Evolutionary conservation across 2,329 filamentous ascomycete species (phyloP).

Genomic region (Reticulascus tulasneorum): DNA sequence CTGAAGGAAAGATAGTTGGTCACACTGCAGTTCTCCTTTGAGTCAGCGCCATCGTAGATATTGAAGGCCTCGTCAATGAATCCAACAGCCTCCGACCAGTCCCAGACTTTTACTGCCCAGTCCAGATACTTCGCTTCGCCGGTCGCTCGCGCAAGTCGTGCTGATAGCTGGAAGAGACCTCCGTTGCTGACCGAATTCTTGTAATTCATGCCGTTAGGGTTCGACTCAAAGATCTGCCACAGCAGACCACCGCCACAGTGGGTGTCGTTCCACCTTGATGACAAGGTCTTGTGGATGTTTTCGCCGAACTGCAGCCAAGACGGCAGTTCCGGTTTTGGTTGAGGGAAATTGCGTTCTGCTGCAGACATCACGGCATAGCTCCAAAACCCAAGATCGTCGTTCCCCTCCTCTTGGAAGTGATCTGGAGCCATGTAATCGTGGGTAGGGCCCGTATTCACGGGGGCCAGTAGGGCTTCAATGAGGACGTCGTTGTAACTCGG

Average conservation of each 20-base stretch:
- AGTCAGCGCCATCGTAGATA: constrained; percentile 61
- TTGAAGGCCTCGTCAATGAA: constrained; percentile 52
- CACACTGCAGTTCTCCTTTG: constrained; percentile 47
- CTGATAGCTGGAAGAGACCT: constrained; percentile 77
- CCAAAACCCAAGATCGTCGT: constrained; percentile 76
- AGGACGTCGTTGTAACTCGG: constrained; percentile 56
- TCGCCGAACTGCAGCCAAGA: constrained; percentile 63
- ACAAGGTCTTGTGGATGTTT: constrained; percentile 71
- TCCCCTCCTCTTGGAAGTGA: constrained; percentile 60
- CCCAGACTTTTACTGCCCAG: constrained; percentile 64
- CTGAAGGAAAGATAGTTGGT: constrained; percentile 57
- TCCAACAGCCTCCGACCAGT: constrained; percentile 57
- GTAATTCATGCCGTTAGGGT: constrained; percentile 72
- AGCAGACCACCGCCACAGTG: constrained; percentile 68
- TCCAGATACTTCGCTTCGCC: constrained; percentile 62
- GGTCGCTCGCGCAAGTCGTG: constrained; percentile 67
- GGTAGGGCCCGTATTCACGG: constrained; percentile 49
- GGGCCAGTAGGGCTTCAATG: constrained; percentile 54
- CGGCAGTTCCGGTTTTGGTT: constrained; percentile 52
- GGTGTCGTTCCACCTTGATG: constrained; percentile 63
- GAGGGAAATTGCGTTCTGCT: constrained; percentile 64
- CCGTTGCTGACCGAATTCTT: constrained; percentile 81
- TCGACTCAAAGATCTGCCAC: constrained; percentile 78
- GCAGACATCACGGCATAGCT: constrained; percentile 63
- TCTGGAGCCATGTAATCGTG: constrained; percentile 57